phyloP scores from a whole-genome alignment of 1,139 yeast species.

The Pichia sp. region DNA sequence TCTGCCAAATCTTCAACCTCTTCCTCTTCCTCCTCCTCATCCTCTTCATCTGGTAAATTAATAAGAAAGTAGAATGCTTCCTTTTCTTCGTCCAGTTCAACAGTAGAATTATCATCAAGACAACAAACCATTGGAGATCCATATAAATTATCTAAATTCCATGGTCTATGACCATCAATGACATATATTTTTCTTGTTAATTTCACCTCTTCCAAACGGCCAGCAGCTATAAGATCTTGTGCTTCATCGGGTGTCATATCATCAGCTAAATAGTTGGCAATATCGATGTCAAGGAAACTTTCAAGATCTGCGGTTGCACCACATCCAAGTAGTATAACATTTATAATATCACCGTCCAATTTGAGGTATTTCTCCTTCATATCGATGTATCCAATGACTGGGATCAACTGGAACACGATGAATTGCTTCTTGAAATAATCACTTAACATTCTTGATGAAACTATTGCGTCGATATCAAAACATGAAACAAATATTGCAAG shows the following conservation, averaged over 20 bases:
- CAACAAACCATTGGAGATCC: conserved; percentile 82
- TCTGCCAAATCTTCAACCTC: conserved; percentile 28
- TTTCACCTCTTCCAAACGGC: conserved; percentile 19
- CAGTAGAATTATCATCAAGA: conserved; percentile 84
- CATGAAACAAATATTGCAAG: conserved; percentile 89
- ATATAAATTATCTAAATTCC: conserved; percentile 92
- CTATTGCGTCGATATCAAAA: conserved; percentile 86
- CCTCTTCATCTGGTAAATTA: conserved; percentile 38
- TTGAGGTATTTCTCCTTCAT: conserved; percentile 59
- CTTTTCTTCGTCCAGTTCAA: conserved; percentile 50
- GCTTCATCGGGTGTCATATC: conserved; percentile 15
- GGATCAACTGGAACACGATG: conserved; percentile 84
- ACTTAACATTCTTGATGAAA: conserved; percentile 80
- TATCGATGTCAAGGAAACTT: conserved; percentile 67
- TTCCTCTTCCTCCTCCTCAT: conserved; percentile 34
- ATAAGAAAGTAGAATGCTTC: conserved; percentile 54
- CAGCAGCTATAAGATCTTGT: conserved; percentile 8
- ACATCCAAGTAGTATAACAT: conserved; percentile 83
- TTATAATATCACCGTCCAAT: conserved; percentile 72
- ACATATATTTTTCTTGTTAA: conserved; percentile 63
- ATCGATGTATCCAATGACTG: conserved; percentile 93
- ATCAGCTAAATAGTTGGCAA: conserved; percentile 42
- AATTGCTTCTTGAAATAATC: conserved; percentile 72
- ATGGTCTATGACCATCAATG: conserved; percentile 92
- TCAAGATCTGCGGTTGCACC: conserved; percentile 95